Conservation (phyloP, 2,329 filamentous ascomycete genomes). For the Cercospora zeina region DNA sequence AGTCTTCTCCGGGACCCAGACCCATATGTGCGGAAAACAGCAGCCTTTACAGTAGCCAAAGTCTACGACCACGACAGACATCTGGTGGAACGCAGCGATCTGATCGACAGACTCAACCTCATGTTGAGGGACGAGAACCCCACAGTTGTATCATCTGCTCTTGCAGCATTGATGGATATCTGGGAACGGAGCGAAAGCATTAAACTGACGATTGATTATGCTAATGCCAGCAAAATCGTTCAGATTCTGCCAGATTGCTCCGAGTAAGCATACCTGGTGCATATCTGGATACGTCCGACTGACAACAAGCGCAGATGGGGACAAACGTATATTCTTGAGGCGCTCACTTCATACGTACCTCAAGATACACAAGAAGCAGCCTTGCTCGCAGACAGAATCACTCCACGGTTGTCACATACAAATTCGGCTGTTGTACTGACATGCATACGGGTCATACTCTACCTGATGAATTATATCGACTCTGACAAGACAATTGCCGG, state of each 20-base stretch:
- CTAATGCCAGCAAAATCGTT: slow-evolving; percentile 96
- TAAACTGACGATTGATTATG: slow-evolving; percentile 96
- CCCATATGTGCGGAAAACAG: slow-evolving; percentile 96
- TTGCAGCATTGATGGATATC: slow-evolving; percentile 92
- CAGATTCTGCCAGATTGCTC: slow-evolving; percentile 95
- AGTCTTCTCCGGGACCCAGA: slow-evolving; percentile 80
- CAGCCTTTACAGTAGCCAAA: slow-evolving; percentile 94
- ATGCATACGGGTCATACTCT: slow-evolving; percentile 92
- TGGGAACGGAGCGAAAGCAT: slow-evolving; percentile 98
- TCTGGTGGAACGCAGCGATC: slow-evolving; percentile 83
- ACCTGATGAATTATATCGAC: slow-evolving; percentile 97
- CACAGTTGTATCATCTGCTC: slow-evolving; percentile 90
- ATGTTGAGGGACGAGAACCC: slow-evolving; percentile 95
- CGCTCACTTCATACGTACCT: slow-evolving; percentile 95
- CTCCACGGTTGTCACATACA: slow-evolving; percentile 92
- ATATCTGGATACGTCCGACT: slow-evolving; percentile 25
- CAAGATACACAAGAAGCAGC: slow-evolving; percentile 86
- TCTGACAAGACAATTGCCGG: slow-evolving; percentile 85
- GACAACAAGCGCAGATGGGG: slow-evolving; percentile 70
- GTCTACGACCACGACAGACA: slow-evolving; percentile 93
- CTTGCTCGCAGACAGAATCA: slow-evolving; percentile 86
- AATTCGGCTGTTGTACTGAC: slow-evolving; percentile 96
- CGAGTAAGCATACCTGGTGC: slow-evolving; percentile 63
- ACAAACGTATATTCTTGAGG: slow-evolving; percentile 96
- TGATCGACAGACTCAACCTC: slow-evolving; percentile 87